Conservation (phyloP, 192 early-diverging fungal species). For the Haplosporangium gracile region DNA sequence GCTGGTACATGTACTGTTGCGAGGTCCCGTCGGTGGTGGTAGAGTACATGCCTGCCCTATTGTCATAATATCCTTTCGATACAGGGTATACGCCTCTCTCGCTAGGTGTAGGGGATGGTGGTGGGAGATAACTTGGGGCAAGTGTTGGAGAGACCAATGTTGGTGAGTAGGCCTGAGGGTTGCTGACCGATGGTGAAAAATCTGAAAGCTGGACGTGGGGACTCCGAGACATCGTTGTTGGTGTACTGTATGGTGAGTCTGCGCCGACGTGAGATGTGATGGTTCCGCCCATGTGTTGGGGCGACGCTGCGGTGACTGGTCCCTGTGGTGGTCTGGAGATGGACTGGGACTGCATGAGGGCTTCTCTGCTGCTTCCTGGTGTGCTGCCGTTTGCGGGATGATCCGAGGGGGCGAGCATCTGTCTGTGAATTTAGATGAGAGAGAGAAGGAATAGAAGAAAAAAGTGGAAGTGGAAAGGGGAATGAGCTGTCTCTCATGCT, state of each 20-base stretch:
- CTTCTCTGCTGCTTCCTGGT: no score
- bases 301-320: no score
- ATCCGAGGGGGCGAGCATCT: no score
- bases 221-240: not conserved
- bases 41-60: not conserved
- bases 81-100: not conserved
- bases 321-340: no score
- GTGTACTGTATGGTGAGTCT: not conserved
- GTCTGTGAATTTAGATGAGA: no score
- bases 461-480: no score
- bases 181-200: not conserved
- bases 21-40: not conserved
- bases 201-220: not conserved
- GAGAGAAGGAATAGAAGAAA: no score
- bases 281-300: not conserved
- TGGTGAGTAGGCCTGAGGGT: not conserved
- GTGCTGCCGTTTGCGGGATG: no score
- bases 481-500: no score
- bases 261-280: not conserved
- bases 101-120: not conserved
- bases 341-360: no score
- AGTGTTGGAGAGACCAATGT: not conserved
- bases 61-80: not conserved
- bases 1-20: not conserved
- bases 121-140: not conserved